Evolutionary conservation across 2,329 filamentous ascomycete genomes (phyloP).

Genomic region (Leptographium wingfieldii): DNA sequence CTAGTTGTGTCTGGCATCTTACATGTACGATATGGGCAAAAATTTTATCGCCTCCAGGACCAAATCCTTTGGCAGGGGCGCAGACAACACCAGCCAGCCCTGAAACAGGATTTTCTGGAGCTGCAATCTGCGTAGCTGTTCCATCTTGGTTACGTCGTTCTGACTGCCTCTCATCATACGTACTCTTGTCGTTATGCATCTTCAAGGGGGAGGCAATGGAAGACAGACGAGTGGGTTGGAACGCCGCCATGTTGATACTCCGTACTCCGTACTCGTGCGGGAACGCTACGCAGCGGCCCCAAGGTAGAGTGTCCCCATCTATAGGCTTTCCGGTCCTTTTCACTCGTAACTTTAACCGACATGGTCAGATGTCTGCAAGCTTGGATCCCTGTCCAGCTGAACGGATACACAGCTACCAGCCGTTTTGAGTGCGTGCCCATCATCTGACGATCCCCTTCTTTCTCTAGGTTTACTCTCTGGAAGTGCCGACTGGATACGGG

Average conservation of each 20-base stretch:
- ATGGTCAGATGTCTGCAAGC: not conserved
- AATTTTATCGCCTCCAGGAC: no score
- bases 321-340: not conserved
- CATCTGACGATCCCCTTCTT: not conserved
- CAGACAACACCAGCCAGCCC: not conserved
- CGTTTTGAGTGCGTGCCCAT: not conserved
- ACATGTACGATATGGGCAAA: no score
- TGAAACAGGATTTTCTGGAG: not conserved
- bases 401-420: not conserved
- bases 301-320: not conserved
- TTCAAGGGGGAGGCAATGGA: not conserved
- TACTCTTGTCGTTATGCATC: not conserved
- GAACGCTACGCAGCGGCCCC: not conserved
- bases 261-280: not conserved
- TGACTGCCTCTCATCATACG: not conserved
- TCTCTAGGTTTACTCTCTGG: not conserved
- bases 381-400: slow-evolving; percentile 1
- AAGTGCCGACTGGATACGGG: not conserved
- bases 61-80: not conserved
- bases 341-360: not conserved
- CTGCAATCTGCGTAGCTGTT: not conserved
- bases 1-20: no score
- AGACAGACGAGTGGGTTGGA: not conserved
- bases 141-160: not conserved
- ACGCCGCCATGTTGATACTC: not conserved